phyloP scores from a whole-genome alignment of 805 yeast species.

The Scheffersomyces ergatensis region DNA sequence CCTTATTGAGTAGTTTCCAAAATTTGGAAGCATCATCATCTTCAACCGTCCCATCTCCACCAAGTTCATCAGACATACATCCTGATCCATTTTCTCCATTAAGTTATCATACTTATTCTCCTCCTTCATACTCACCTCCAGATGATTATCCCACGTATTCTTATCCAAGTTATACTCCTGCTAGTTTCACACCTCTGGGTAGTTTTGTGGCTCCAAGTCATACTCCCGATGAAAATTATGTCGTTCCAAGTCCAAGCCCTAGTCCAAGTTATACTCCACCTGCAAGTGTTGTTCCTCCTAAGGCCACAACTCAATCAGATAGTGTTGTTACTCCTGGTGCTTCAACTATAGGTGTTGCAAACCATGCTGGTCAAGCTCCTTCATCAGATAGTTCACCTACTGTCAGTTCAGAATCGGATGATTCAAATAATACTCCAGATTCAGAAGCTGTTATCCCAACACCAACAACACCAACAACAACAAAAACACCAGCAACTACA shows the following conservation, averaged over 20 bases:
- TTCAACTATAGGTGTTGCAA: background rate
- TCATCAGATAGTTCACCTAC: constrained; percentile 3
- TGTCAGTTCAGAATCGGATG: background rate
- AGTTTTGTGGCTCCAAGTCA: too few species aligned
- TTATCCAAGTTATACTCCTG: background rate
- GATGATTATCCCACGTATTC: background rate
- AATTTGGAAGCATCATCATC: constrained; percentile 1
- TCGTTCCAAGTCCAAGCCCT: background rate
- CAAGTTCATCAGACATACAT: background rate
- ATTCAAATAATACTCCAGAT: background rate
- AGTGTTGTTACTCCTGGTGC: background rate
- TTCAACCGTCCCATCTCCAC: constrained; percentile 2
- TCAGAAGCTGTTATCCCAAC: background rate
- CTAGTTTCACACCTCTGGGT: background rate
- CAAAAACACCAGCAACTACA: too few species aligned
- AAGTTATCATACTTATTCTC: background rate
- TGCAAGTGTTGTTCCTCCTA: background rate
- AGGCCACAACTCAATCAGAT: constrained; percentile 1
- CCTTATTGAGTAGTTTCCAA: constrained; percentile 4
- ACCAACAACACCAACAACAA: background rate
- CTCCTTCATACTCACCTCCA: background rate
- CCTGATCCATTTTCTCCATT: too few species aligned
- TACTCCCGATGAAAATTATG: background rate
- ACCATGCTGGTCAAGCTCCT: background rate
- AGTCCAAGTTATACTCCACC: background rate